phyloP scores from a whole-genome alignment of 192 early-diverging fungal species.

The Podochytrium sp. region DNA sequence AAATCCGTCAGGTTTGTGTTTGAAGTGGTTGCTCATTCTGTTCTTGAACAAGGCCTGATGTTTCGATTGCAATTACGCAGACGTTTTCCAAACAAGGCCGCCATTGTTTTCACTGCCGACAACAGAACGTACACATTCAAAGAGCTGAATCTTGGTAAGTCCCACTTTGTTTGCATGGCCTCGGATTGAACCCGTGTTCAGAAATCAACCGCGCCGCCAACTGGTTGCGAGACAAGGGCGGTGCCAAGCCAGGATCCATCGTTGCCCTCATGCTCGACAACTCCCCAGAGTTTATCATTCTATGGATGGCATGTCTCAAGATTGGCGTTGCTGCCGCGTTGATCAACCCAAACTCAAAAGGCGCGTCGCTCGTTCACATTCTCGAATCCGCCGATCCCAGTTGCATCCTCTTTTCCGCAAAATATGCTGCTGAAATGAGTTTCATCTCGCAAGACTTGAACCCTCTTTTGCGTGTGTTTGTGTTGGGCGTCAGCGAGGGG shows the following conservation, averaged over 20 bases:
- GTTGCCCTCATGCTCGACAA: slow-evolving; percentile 67
- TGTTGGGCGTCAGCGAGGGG: neutral
- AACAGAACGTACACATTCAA: neutral
- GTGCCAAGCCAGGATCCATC: slow-evolving; percentile 29
- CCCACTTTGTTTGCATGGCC: neutral
- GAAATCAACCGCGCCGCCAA: slow-evolving; percentile 18
- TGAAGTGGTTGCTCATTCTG: neutral
- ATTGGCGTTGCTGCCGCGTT: slow-evolving; percentile 59
- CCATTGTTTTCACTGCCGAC: slow-evolving; percentile 4
- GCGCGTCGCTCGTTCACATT: slow-evolving; percentile 25
- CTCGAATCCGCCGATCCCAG: slow-evolving; percentile 12
- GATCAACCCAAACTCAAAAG: slow-evolving; percentile 64
- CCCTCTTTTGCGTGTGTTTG: neutral
- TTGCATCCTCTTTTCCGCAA: neutral
- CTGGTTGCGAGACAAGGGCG: slow-evolving; percentile 25
- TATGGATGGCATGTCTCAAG: slow-evolving; percentile 59
- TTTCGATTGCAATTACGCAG: too few relatives aligned
- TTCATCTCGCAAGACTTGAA: neutral
- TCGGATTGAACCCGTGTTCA: neutral
- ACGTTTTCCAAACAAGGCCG: slow-evolving; percentile 1
- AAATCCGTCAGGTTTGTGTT: neutral
- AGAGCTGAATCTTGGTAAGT: neutral
- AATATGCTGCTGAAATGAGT: neutral
- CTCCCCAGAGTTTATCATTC: slow-evolving; percentile 57
- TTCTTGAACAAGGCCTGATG: too few relatives aligned